Conservation (phyloP, 345 rosid genomes). For the Eucalyptus marginata region DNA sequence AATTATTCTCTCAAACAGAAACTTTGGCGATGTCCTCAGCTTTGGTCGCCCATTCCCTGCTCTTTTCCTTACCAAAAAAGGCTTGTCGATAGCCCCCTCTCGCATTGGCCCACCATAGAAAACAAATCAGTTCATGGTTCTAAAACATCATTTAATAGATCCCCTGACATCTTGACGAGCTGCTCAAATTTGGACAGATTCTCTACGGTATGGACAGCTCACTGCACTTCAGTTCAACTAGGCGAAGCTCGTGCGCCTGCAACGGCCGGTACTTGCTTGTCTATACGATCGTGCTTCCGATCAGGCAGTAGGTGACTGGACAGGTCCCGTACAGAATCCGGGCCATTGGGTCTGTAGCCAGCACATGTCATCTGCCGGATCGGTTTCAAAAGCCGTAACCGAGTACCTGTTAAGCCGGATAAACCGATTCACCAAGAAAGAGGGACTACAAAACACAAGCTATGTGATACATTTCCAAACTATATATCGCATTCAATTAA, state of each 20-base stretch:
- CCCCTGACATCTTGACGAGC: neutral
- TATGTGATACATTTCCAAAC: neutral
- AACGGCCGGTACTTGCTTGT: neutral
- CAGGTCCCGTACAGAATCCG: neutral
- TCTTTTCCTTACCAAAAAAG: neutral
- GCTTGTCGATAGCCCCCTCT: neutral
- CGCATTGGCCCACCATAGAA: neutral
- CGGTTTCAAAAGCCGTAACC: neutral
- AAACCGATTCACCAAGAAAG: neutral
- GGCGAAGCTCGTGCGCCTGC: neutral
- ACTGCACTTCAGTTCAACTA: neutral
- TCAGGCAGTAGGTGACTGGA: neutral
- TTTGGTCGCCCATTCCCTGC: neutral
- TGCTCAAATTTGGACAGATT: neutral
- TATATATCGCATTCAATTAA: neutral
- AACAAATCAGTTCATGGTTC: neutral
- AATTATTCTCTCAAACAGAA: no score
- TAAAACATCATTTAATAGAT: neutral
- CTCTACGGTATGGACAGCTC: neutral
- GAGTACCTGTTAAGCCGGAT: neutral
- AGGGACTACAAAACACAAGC: no score
- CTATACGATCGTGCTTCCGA: neutral
- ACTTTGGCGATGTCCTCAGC: neutral
- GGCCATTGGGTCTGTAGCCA: neutral
- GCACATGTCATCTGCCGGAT: neutral